Evolutionary conservation across 331 rosid species (phyloP), one percentile per base, ranked within the genome.

Genomic region (Quercus tomentella): DNA sequence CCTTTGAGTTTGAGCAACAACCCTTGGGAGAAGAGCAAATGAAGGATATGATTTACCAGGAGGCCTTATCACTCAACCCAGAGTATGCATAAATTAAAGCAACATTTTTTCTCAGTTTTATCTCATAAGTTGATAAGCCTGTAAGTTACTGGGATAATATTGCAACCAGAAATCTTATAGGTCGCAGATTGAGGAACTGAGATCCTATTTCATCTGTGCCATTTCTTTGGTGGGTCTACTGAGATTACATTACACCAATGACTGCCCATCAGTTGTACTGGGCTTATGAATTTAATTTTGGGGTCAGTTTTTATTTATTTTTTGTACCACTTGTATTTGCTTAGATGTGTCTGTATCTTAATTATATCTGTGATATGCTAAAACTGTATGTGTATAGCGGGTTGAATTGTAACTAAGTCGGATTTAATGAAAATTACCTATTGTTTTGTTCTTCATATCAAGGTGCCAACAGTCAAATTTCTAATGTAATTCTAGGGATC

Each of bases 41-140:
- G 84, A 95, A 95, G 80, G 97, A 93, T 62, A 89, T 95, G 97
- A 93, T 95, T 67, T 93, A 91, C 89, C 83, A 87, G 80, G 99
- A 95, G 80, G 94, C 99, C 77, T 82, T 95, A 54, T 84, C 89
- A 71, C 85, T 90, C 82, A 95, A 95, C 88, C 99, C 98, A 4
- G 83, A 89, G 77, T 83, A 86, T 66, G 92, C 92, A 71, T 95
- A 75, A 88, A 80, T 25, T 67, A 65, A 56, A 74, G 60, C 80
- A 20, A 5, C 45, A 55, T 63, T 63, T 28, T 4, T 6, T 62
- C 16, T 60, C 16, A 26, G 33, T 23, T 22, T 60, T 60, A 25
- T 60, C 67, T 60, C 67, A 4, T 12, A 55, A 35, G 28, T 77
- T 54, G 71, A 10, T 72, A 23, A 67, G 21, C 73, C 43, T 31